These are phyloP conservation scores for Russula brevipes DNA, from an alignment of 768 basidiomycete species.

Conservation along the genomic window DNA sequence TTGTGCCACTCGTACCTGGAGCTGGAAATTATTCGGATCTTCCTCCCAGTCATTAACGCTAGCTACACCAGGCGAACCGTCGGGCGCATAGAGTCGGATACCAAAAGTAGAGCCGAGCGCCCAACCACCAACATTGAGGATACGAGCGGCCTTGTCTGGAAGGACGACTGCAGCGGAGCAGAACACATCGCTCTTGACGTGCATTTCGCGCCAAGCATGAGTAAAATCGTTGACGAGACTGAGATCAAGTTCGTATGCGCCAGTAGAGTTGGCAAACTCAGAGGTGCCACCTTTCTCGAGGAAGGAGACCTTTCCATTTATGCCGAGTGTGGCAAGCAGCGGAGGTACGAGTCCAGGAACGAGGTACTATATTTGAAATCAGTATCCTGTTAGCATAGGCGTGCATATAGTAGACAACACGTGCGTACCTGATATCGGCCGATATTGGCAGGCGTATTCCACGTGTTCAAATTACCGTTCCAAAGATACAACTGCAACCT, in stretches of 20 bases:
- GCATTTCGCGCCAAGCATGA: slow-evolving; percentile 69
- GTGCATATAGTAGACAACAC: not conserved
- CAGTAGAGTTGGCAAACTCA: slow-evolving; percentile 60
- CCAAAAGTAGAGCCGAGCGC: slow-evolving; percentile 67
- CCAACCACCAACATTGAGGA: slow-evolving; percentile 68
- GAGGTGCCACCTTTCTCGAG: slow-evolving; percentile 69
- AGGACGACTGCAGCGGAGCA: slow-evolving; percentile 69
- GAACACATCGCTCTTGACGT: slow-evolving; percentile 73
- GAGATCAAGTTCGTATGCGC: slow-evolving; percentile 73
- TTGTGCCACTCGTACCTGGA: slow-evolving; percentile 46
- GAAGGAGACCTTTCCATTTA: slow-evolving; percentile 79
- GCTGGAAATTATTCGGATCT: slow-evolving; percentile 47
- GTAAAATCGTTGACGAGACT: slow-evolving; percentile 43
- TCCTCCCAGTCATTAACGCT: slow-evolving; percentile 80
- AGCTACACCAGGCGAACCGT: slow-evolving; percentile 61
- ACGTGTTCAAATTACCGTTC: slow-evolving; percentile 44
- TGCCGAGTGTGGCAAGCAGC: slow-evolving; percentile 66
- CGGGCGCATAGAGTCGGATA: slow-evolving; percentile 66
- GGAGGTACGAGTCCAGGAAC: slow-evolving; percentile 64
- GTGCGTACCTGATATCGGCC: slow-evolving; percentile 65
- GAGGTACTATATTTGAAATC: slow-evolving; percentile 35
- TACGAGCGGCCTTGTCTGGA: slow-evolving; percentile 65
- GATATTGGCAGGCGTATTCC: slow-evolving; percentile 60
- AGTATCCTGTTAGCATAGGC: not conserved
- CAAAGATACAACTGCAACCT: slow-evolving; percentile 41